These are phyloP conservation scores for Athelia sp. DNA, from an alignment of 1,284 basidiomycete genomes.

Conservation along the genomic window DNA sequence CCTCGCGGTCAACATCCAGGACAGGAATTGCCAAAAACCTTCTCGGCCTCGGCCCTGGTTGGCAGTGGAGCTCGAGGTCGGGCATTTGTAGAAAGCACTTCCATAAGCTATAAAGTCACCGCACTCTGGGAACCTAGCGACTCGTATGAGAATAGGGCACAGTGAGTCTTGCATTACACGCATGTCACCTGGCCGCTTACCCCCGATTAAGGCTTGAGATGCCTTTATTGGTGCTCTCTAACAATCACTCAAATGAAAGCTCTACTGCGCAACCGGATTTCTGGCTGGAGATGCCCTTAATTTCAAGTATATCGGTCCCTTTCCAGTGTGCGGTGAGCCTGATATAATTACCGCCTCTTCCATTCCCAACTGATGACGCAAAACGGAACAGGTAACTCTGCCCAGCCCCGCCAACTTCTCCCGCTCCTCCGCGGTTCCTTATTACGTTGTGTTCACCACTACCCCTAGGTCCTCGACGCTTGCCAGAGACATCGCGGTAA, in stretches of 20 bases:
- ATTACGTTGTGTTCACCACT: constrained; percentile 68
- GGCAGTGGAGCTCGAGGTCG: constrained; percentile 23
- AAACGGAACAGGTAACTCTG: constrained; percentile 46
- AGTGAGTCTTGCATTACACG: constrained; percentile 52
- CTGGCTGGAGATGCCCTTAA: constrained; percentile 66
- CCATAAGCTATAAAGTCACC: constrained; percentile 49
- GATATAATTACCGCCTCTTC: constrained; percentile 5
- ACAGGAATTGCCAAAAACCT: constrained; percentile 60
- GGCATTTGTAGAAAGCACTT: constrained; percentile 35
- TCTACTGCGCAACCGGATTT: constrained; percentile 36
- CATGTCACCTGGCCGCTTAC: neutral
- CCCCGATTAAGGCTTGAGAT: constrained; percentile 49
- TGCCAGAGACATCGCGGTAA: constrained; percentile 58
- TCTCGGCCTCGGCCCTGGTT: constrained; percentile 28
- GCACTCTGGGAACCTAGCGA: constrained; percentile 57
- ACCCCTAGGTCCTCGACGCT: constrained; percentile 45
- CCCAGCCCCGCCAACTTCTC: constrained; percentile 55
- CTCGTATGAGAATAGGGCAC: constrained; percentile 33
- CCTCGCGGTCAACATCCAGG: constrained; percentile 42
- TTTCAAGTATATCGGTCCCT: constrained; percentile 54
- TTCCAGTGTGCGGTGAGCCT: constrained; percentile 56
- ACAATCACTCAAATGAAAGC: constrained; percentile 51
- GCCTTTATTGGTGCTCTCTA: constrained; percentile 56
- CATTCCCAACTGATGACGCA: constrained; percentile 2
- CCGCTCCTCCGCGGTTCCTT: constrained; percentile 53